A percentile compares a stretch with the other conserved stretches of the same genome.
Evolutionary conservation across 2,329 filamentous ascomycete genomes (phyloP).

Genomic region (Fusarium xylarioides): DNA sequence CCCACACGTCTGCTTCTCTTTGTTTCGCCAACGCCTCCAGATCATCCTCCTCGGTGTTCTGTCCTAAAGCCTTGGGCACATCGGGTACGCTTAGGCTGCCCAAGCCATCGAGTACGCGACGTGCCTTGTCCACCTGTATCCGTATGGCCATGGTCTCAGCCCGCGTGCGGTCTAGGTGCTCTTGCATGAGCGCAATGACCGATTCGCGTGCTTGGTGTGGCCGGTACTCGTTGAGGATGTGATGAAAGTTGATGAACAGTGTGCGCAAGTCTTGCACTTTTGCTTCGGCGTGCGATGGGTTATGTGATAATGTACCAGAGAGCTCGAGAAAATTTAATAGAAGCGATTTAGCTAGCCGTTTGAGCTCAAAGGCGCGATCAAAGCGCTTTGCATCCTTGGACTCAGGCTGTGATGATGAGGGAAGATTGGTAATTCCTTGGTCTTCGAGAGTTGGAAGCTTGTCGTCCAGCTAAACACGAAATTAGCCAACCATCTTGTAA

Average conservation of each 20-base stretch:
- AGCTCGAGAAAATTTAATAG: slow-evolving; percentile 91
- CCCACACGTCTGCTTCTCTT: slow-evolving; percentile 53
- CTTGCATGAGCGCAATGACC: slow-evolving; percentile 87
- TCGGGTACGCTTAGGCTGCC: slow-evolving; percentile 57
- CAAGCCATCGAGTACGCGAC: slow-evolving; percentile 75
- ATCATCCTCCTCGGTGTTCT: slow-evolving; percentile 31
- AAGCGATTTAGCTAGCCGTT: slow-evolving; percentile 82
- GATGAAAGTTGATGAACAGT: slow-evolving; percentile 90
- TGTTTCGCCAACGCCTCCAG: slow-evolving; percentile 27
- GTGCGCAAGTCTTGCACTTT: slow-evolving; percentile 84
- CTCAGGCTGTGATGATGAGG: slow-evolving; percentile 49
- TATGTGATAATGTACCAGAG: slow-evolving; percentile 59
- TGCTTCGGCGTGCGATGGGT: slow-evolving; percentile 62
- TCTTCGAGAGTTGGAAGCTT: slow-evolving; percentile 73
- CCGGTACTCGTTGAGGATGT: slow-evolving; percentile 92
- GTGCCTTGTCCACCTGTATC: slow-evolving; percentile 75
- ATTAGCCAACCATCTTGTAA: background rate
- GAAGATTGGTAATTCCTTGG: slow-evolving; percentile 75
- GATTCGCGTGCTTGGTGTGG: slow-evolving; percentile 93
- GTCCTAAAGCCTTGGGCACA: slow-evolving; percentile 28
- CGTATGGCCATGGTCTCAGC: slow-evolving; percentile 77
- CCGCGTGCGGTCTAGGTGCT: slow-evolving; percentile 76
- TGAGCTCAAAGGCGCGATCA: slow-evolving; percentile 74
- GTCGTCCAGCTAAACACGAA: slow-evolving; percentile 60
- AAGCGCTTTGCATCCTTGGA: slow-evolving; percentile 64